phyloP scores from a whole-genome alignment of 2,329 filamentous ascomycete species.

The Fusarium continuum region DNA sequence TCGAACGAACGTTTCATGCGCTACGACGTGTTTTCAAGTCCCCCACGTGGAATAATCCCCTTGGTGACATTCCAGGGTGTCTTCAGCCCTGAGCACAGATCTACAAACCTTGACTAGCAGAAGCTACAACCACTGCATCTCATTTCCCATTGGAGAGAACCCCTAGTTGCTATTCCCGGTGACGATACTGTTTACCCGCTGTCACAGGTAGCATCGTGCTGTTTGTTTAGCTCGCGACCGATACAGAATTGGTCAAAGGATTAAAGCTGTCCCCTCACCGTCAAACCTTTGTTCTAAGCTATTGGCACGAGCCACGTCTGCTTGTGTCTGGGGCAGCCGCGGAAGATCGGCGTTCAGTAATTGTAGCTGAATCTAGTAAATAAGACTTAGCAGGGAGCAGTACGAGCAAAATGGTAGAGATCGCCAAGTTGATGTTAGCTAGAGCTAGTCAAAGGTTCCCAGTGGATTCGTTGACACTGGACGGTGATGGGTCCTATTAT shows the following conservation, averaged over 20 bases:
- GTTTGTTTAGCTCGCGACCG: too few species aligned
- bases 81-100: slow-evolving; percentile 1
- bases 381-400: neutral
- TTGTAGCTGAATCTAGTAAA: neutral
- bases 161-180: too few species aligned
- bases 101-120: neutral
- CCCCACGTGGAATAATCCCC: slow-evolving; percentile 9
- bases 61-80: neutral
- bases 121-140: neutral
- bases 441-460: neutral
- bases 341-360: slow-evolving; percentile 1
- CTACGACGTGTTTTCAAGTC: too few species aligned
- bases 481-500: too few species aligned
- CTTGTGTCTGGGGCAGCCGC: neutral
- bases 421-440: neutral
- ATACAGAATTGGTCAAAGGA: neutral
- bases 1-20: neutral
- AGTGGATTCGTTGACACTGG: neutral
- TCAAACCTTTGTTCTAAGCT: neutral
- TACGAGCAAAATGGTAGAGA: neutral
- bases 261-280: neutral
- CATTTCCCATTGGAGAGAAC: too few species aligned
- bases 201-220: too few species aligned
- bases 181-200: too few species aligned
- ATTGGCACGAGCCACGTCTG: neutral